Evolutionary conservation across 139 green algal species (phyloP).

Genomic region (Picocystis salinarum): DNA sequence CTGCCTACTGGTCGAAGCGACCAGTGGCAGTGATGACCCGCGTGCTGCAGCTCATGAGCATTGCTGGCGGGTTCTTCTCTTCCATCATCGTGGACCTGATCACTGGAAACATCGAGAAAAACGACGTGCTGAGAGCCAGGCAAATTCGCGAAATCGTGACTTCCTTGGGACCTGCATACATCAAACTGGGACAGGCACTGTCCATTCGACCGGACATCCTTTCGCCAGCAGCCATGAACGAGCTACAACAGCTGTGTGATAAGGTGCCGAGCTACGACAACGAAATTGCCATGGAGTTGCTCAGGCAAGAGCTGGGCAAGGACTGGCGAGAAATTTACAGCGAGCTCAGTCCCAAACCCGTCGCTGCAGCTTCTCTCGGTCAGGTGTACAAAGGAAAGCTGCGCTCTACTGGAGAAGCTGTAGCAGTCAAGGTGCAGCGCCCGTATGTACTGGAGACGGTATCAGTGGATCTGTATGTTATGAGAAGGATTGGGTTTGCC

Average conservation of each 20-base stretch:
- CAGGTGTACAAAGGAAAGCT: constrained; percentile 62
- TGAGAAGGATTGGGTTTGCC: constrained; percentile 26
- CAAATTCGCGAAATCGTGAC: constrained; percentile 91
- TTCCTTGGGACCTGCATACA: constrained; percentile 80
- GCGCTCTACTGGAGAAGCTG: constrained; percentile 28
- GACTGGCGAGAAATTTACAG: constrained; percentile 66
- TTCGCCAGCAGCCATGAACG: constrained; percentile 82
- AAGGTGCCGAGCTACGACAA: constrained; percentile 84
- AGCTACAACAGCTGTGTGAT: constrained; percentile 98
- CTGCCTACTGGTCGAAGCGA: constrained; percentile 56
- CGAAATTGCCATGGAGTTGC: constrained; percentile 40
- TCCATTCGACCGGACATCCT: constrained; percentile 92
- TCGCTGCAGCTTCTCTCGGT: constrained; percentile 73
- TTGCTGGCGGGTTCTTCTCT: constrained; percentile 57
- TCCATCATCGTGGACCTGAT: constrained; percentile 39
- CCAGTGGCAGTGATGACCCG: constrained; percentile 61
- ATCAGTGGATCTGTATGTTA: constrained; percentile 75
- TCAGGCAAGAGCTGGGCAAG: constrained; percentile 59
- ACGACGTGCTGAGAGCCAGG: constrained; percentile 65
- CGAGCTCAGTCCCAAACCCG: constrained; percentile 65
- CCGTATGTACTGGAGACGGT: constrained; percentile 69
- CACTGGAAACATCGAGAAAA: constrained; percentile 29
- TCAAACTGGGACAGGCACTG: constrained; percentile 87
- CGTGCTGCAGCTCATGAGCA: constrained; percentile 65
- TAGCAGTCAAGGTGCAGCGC: constrained; percentile 92